Evolutionary conservation across 768 basidiomycete genomes (phyloP).

Genomic region (Leccinum barrowsii): DNA sequence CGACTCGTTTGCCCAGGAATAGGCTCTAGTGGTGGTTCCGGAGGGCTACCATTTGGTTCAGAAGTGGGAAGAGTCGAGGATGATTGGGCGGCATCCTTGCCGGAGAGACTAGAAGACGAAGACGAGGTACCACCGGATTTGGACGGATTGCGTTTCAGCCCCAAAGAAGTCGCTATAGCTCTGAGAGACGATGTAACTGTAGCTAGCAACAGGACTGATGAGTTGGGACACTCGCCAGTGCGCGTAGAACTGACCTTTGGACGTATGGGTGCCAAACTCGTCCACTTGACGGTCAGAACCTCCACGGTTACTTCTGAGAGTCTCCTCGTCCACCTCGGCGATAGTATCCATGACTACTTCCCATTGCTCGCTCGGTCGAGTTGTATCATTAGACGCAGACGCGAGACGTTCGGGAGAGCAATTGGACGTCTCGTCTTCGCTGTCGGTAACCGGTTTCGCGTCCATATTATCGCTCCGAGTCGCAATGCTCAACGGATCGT

Average conservation of each 20-base stretch:
- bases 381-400: constrained; percentile 21
- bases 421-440: constrained; percentile 30
- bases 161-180: constrained; percentile 72
- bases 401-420: constrained; percentile 14
- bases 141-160: constrained; percentile 51
- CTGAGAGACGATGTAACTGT: constrained; percentile 73
- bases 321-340: constrained; percentile 57
- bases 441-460: constrained; percentile 28
- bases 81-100: constrained; percentile 15
- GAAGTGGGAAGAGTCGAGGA: constrained; percentile 31
- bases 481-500: constrained; percentile 54
- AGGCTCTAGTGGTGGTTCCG: constrained; percentile 37
- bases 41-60: constrained; percentile 15
- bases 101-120: constrained; percentile 31
- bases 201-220: constrained; percentile 40
- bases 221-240: background rate
- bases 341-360: constrained; percentile 85
- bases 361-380: constrained; percentile 78
- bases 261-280: constrained; percentile 73
- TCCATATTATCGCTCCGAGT: constrained; percentile 44
- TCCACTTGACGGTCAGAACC: constrained; percentile 36
- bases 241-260: constrained; percentile 49
- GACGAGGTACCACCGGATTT: constrained; percentile 16
- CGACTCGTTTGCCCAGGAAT: constrained; percentile 59
- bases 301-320: constrained; percentile 42